Base-by-base conservation (phyloP, 495 filamentous ascomycete species). In the Penicillium alfredii region DNA sequence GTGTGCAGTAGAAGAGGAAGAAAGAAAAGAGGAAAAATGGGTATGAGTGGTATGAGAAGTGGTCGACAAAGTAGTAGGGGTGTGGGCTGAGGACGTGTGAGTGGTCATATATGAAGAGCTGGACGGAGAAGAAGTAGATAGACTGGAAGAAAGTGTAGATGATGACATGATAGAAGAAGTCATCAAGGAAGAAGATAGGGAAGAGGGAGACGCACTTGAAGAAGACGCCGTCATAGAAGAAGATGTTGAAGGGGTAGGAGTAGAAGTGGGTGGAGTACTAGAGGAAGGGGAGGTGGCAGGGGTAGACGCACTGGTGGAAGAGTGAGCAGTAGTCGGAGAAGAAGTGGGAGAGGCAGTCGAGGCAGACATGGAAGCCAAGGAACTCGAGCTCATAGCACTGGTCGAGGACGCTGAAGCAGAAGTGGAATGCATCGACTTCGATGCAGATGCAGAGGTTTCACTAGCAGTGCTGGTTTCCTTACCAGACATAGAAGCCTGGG, bases 391-490 rank as follows among this genome's bases (percentile, higher is more conserved):
- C n/a, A n/a, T n/a, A n/a, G n/a, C n/a, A n/a, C n/a, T n/a, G n/a
- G 24, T 20, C 22, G 22, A 36, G 16, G 14, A 4, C 17, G 6
- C 37, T 17, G 33, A 13, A 25, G 40, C 35, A 18, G 29, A 34
- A 41, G 40, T 36, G 15, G 38, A 40, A 42, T n/a, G n/a, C n/a
- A n/a, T n/a, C n/a, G 14, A 4, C 17, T 2, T 33, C 13, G 33
- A 13, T 19, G 40, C 35, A 18, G 29, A 34, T 38, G 40, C 34
- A 15, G 38, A 40, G 40, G 21, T 50, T 43, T 51, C 43, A 50
- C 44, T 48, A 33, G 50, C 50, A 51, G 35, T 49, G 20, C 50
- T 54, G 41, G 53, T 44, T 44, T 45, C 47, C 53, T 57, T 57
- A 57, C 53, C 50, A 57, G 53, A 57, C 38, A 38, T 57, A 24